A percentile compares a stretch with the other conserved stretches of the same genome.
Conservation (phyloP, 2,329 filamentous ascomycete genomes). For the Monosporascus sp. region DNA sequence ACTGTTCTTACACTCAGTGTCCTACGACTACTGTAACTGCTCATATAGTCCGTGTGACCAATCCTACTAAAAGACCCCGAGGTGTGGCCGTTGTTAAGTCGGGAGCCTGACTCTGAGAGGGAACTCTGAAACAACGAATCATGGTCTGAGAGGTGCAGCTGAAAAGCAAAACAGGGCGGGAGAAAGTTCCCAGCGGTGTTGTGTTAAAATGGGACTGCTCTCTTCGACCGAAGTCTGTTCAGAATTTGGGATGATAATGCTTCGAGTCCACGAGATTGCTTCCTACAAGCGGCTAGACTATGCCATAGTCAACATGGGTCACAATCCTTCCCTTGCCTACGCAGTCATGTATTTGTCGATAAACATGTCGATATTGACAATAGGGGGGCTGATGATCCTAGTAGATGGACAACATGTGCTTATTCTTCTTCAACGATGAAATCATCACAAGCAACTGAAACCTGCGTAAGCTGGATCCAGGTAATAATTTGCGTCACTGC, state of each 20-base stretch:
- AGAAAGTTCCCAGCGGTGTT: background rate
- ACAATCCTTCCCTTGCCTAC: background rate
- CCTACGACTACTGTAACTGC: no score
- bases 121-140: background rate
- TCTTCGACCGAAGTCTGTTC: conserved; percentile 1
- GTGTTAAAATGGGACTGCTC: conserved; percentile 3
- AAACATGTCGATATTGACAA: background rate
- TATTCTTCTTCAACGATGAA: background rate
- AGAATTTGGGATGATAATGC: conserved; percentile 2
- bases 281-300: background rate
- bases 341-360: background rate
- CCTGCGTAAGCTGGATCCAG: background rate
- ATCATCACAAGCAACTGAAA: background rate
- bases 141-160: conserved; percentile 10
- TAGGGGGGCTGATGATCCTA: no score
- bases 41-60: no score
- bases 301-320: background rate
- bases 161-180: conserved; percentile 8
- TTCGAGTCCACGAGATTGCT: background rate
- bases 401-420: background rate
- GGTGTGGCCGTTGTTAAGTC: background rate
- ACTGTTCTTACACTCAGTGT: no score
- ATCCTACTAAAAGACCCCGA: background rate
- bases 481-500: no score
- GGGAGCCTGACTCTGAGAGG: background rate